Conservation (phyloP, 129 eudicot species). For the Erigeron canadensis region DNA sequence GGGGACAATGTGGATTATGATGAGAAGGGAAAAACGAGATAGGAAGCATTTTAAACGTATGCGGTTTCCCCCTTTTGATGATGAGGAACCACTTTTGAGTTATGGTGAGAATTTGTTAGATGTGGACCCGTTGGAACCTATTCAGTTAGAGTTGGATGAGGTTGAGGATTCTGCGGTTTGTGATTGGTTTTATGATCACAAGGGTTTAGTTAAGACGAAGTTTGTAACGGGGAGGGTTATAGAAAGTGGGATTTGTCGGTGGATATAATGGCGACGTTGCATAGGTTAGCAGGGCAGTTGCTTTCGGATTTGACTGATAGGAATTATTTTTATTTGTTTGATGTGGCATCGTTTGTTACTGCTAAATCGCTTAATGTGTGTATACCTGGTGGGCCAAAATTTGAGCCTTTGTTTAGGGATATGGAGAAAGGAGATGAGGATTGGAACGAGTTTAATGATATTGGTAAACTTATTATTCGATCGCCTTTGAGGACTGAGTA, state of each 20-base stretch:
- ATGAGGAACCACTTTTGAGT: conserved; percentile 96
- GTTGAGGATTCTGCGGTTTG: conserved; percentile 98
- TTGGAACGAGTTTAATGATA: conserved; percentile 98
- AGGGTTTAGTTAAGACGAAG: conserved; percentile 89
- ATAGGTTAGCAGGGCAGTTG: conserved; percentile 93
- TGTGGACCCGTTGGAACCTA: conserved; percentile 97
- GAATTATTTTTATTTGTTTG: conserved; percentile 90
- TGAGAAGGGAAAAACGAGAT: conserved; percentile 96
- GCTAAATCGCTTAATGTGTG: conserved; percentile 99
- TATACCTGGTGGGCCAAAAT: conserved; percentile 99
- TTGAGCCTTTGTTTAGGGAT: conserved; percentile 97
- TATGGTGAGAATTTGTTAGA: conserved; percentile 98
- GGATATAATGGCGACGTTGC: conserved; percentile 97
- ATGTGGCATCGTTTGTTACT: conserved; percentile 97
- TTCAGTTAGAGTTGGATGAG: conserved; percentile 91
- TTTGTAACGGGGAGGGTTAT: conserved; percentile 97
- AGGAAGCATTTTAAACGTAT: conserved; percentile 96
- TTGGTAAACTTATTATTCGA: conserved; percentile 87
- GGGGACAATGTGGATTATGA: conserved; percentile 99
- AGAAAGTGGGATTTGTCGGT: conserved; percentile 98
- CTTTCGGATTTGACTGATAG: conserved; percentile 93
- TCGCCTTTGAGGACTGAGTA: conserved; percentile 98
- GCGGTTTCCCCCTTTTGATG: conserved; percentile 99
- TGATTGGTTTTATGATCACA: conserved; percentile 98
- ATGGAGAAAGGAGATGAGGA: conserved; percentile 99